phyloP scores from a whole-genome alignment of 2,329 filamentous ascomycete species.

The Aureobasidium mangrovei region DNA sequence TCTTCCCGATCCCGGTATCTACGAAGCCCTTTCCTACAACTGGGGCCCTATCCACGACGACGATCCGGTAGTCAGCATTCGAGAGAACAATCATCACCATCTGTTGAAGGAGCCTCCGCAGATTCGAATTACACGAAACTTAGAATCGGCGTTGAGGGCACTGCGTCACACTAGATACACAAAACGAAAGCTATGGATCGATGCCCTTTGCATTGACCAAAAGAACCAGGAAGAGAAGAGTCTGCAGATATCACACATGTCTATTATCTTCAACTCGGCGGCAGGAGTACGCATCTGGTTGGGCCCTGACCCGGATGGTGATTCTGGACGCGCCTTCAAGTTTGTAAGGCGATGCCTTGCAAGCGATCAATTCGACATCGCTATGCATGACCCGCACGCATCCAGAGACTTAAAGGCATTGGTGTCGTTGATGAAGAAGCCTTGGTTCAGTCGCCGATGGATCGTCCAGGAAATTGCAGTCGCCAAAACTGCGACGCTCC shows the following conservation, averaged over 20 bases:
- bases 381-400: constrained; percentile 2
- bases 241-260: constrained; percentile 13
- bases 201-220: constrained; percentile 14
- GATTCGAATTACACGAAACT: not conserved
- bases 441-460: constrained; percentile 12
- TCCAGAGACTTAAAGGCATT: constrained; percentile 1
- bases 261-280: constrained; percentile 11
- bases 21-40: constrained; percentile 14
- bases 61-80: constrained; percentile 8
- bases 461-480: constrained; percentile 10
- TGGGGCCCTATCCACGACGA: constrained; percentile 10
- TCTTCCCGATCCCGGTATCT: not conserved
- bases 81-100: not conserved
- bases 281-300: constrained; percentile 11
- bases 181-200: constrained; percentile 10
- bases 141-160: constrained; percentile 2
- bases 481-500: not conserved
- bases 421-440: not conserved
- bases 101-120: not conserved
- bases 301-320: not conserved
- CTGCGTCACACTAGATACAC: not conserved
- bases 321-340: constrained; percentile 6
- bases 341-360: constrained; percentile 11
- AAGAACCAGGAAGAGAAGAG: constrained; percentile 14
- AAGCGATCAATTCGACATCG: constrained; percentile 9